Conservation (phyloP, 768 basidiomycete species). For the Mycena galericulata region DNA sequence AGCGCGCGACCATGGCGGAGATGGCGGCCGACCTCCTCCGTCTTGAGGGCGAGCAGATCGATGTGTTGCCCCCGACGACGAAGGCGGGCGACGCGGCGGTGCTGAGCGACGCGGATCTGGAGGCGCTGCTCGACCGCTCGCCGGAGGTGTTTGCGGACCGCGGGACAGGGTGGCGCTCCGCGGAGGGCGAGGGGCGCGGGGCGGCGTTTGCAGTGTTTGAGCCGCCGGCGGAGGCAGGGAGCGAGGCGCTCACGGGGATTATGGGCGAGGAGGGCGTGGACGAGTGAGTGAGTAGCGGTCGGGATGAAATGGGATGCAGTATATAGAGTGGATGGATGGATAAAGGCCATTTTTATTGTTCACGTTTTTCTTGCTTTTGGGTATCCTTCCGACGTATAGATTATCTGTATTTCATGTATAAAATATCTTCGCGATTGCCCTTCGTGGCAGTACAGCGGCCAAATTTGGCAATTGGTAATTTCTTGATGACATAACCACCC, state of each 20-base stretch:
- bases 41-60: constrained; percentile 89
- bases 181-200: constrained; percentile 48
- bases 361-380: too few species aligned
- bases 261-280: constrained; percentile 59
- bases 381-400: constrained; percentile 8
- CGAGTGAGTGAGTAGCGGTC: neutral
- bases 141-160: constrained; percentile 79
- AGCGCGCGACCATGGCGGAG: constrained; percentile 78
- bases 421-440: too few species aligned
- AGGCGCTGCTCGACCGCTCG: constrained; percentile 83
- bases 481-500: too few species aligned
- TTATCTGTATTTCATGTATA: constrained; percentile 19
- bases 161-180: constrained; percentile 79
- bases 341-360: neutral
- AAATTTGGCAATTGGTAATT: too few species aligned
- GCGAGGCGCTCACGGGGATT: constrained; percentile 77
- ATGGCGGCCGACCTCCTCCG: constrained; percentile 82
- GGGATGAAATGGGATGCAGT: neutral
- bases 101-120: constrained; percentile 85
- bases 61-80: constrained; percentile 82
- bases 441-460: too few species aligned
- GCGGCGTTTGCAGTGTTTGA: constrained; percentile 86
- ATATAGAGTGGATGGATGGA: neutral
- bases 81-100: constrained; percentile 74
- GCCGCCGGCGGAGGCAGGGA: constrained; percentile 70